A percentile compares a stretch with the other conserved stretches of the same genome.
These are phyloP conservation scores for Gynostemma pentaphyllum DNA, from an alignment of 306 rosid genomes.

Conservation along the genomic window DNA sequence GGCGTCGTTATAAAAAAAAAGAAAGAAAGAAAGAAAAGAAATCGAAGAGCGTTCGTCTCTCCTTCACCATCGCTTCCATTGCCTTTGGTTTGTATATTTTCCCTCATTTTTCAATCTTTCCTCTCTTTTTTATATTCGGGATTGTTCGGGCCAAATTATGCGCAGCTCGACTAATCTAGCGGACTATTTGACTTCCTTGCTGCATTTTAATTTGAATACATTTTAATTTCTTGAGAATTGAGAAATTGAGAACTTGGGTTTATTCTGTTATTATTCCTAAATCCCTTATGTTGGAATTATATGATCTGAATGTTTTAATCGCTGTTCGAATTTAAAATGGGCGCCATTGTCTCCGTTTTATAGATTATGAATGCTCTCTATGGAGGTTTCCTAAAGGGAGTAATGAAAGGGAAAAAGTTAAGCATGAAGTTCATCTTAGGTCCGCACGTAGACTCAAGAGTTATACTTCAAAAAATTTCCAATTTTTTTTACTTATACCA, in stretches of 20 bases:
- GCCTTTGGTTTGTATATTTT: constrained; percentile 56
- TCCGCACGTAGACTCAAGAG: constrained; percentile 77
- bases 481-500: not conserved
- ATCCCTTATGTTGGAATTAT: not conserved
- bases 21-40: too few species aligned
- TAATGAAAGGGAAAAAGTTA: constrained; percentile 41
- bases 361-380: constrained; percentile 79
- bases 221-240: not conserved
- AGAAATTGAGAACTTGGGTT: not conserved
- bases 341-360: constrained; percentile 3
- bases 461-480: constrained; percentile 48
- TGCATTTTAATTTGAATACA: not conserved
- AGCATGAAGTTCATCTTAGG: constrained; percentile 81
- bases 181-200: too few species aligned
- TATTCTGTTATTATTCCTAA: not conserved
- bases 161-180: too few species aligned
- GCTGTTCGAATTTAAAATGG: not conserved
- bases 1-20: too few species aligned
- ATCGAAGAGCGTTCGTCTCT: constrained; percentile 48
- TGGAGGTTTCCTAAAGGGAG: constrained; percentile 74
- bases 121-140: too few species aligned
- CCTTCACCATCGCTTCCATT: constrained; percentile 57
- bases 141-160: too few species aligned
- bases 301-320: not conserved
- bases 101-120: not conserved